Percentiles rank a stretch among this genome's conserved stretches.
Evolutionary conservation across 2,329 filamentous ascomycete genomes (phyloP).

Genomic region (Emmonsiellopsis sp.): DNA sequence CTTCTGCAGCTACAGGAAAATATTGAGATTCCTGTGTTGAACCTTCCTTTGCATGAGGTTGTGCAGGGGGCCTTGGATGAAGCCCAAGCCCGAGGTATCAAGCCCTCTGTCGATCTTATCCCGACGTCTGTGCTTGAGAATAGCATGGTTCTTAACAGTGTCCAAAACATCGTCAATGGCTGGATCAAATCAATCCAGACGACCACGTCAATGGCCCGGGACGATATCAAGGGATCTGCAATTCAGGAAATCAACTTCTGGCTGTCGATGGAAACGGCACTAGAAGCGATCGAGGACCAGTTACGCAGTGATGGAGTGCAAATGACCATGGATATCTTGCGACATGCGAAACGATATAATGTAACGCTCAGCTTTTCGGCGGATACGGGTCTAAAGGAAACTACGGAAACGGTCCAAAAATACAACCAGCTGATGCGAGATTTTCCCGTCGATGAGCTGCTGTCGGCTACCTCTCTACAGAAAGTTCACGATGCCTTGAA

Average conservation of each 20-base stretch:
- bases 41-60: conserved; percentile 76
- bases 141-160: conserved; percentile 82
- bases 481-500: conserved; percentile 84
- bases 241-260: conserved; percentile 99
- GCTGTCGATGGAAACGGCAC: conserved; percentile 88
- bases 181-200: conserved; percentile 99
- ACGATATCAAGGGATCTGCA: conserved; percentile 67
- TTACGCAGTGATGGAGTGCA: conserved; percentile 79
- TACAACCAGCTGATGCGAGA: conserved; percentile 99
- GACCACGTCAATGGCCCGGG: conserved; percentile 88
- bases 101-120: conserved; percentile 70
- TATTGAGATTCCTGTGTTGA: conserved; percentile 90
- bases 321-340: conserved; percentile 86
- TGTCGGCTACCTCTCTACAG: conserved; percentile 79
- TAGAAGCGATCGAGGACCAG: conserved; percentile 86
- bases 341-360: conserved; percentile 95
- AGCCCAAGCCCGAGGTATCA: conserved; percentile 55
- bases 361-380: conserved; percentile 94
- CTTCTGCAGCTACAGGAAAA: conserved; percentile 92
- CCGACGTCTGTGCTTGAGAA: conserved; percentile 69
- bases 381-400: conserved; percentile 92
- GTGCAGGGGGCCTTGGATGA: conserved; percentile 79
- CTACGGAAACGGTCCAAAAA: conserved; percentile 91
- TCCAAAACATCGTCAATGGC: conserved; percentile 87
- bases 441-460: conserved; percentile 87